Conservation (phyloP, 2,329 filamentous ascomycete species). For the Colletotrichum sp. region DNA sequence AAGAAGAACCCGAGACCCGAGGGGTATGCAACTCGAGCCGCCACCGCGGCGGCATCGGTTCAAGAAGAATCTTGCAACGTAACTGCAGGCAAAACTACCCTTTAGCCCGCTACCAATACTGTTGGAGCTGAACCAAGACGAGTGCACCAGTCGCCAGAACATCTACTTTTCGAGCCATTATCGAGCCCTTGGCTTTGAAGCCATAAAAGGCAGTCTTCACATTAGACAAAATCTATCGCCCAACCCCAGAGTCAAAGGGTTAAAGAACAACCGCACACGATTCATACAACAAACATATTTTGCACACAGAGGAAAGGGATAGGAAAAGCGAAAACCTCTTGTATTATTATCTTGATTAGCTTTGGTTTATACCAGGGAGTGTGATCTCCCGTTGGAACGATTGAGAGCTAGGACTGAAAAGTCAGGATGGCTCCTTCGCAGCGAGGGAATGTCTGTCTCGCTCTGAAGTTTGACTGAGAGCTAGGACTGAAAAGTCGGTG, state of each 20-base stretch:
- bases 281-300: not conserved
- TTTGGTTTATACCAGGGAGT: slow-evolving; percentile 7
- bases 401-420: not conserved
- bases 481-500: not conserved
- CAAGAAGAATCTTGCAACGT: not conserved
- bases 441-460: not conserved
- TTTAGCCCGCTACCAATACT: not conserved
- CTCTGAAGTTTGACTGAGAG: not conserved
- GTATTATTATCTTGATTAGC: slow-evolving; percentile 14
- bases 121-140: not conserved
- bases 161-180: not conserved
- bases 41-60: not conserved
- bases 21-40: not conserved
- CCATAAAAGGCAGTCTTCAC: not conserved
- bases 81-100: not conserved
- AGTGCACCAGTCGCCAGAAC: not conserved
- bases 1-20: not conserved
- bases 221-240: not conserved
- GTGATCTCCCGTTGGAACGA: not conserved
- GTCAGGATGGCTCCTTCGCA: not conserved
- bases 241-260: not conserved
- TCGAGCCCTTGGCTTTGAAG: not conserved
- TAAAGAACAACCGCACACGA: not conserved
- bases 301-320: not conserved
- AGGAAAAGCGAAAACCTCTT: slow-evolving; percentile 3